Evolutionary conservation across 2,329 filamentous ascomycete species (phyloP).

Genomic region (Tolypocladium paradoxum): DNA sequence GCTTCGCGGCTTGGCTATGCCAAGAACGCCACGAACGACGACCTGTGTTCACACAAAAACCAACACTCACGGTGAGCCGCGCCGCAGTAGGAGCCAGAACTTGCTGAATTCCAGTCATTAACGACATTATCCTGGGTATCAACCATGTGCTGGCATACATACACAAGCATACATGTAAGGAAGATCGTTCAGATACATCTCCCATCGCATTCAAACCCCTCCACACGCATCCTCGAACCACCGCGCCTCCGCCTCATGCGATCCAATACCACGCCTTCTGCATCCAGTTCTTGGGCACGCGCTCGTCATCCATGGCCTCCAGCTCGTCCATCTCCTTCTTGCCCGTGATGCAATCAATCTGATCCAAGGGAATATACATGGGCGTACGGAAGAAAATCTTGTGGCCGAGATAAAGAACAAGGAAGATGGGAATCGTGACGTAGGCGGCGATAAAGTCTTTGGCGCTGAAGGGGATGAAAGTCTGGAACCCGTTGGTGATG

Average conservation of each 20-base stretch:
- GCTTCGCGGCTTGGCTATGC: no score
- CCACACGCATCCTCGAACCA: neutral
- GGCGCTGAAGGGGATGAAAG: constrained; percentile 60
- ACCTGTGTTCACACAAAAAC: neutral
- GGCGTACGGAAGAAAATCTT: constrained; percentile 39
- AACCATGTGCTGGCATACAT: neutral
- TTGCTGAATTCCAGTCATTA: neutral
- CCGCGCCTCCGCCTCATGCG: constrained; percentile 21
- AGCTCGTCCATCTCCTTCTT: constrained; percentile 53
- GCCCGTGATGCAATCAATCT: constrained; percentile 47
- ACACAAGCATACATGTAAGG: neutral
- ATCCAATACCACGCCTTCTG: constrained; percentile 48
- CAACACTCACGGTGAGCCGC: neutral
- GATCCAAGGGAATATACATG: constrained; percentile 27
- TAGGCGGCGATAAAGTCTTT: constrained; percentile 55
- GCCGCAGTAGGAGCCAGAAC: neutral
- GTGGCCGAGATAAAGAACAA: constrained; percentile 50
- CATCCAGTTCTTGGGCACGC: constrained; percentile 37
- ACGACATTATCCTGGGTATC: constrained; percentile 1
- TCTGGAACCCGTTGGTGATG: constrained; percentile 64
- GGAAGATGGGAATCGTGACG: constrained; percentile 51
- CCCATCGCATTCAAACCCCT: neutral
- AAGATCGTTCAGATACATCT: neutral
- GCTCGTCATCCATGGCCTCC: constrained; percentile 34
- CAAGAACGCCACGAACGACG: neutral